phyloP scores from a whole-genome alignment of 768 basidiomycete genomes.

The Rhodotorula diobovata region DNA sequence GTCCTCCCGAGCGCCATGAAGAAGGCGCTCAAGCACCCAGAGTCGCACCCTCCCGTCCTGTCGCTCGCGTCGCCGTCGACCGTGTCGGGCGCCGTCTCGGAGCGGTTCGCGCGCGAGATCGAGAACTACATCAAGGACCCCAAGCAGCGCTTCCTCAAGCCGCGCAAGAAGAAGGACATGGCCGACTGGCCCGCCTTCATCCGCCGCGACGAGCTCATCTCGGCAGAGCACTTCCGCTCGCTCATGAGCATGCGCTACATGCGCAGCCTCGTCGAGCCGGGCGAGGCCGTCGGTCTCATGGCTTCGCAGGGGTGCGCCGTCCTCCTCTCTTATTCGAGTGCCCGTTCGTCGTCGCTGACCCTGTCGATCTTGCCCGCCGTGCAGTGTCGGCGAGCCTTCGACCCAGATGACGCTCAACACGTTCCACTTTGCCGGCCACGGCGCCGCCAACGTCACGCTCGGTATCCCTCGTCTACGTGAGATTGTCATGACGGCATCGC shows the following conservation, averaged over 20 bases:
- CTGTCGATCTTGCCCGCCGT: background rate
- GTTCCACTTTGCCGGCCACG: conserved; percentile 99
- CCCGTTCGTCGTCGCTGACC: no score
- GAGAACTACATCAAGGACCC: conserved; percentile 74
- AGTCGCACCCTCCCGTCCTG: conserved; percentile 63
- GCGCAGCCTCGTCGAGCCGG: conserved; percentile 88
- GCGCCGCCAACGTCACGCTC: conserved; percentile 96
- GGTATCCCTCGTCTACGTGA: conserved; percentile 98
- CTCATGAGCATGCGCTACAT: conserved; percentile 91
- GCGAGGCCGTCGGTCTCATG: conserved; percentile 94
- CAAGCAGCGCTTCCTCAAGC: conserved; percentile 54
- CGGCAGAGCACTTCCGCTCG: conserved; percentile 58
- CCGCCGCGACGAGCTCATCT: conserved; percentile 52
- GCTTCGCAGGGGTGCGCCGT: conserved; percentile 77
- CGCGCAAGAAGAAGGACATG: conserved; percentile 50
- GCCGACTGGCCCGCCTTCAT: conserved; percentile 50
- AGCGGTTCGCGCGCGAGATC: conserved; percentile 76
- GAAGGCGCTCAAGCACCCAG: conserved; percentile 72
- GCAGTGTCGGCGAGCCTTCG: conserved; percentile 93
- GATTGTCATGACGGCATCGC: conserved; percentile 97
- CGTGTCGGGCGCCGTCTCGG: conserved; percentile 84
- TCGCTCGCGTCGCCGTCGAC: conserved; percentile 71
- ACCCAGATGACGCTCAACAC: conserved; percentile 99
- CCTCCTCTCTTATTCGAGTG: conserved; percentile 48
- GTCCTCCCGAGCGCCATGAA: conserved; percentile 65